phyloP scores from a whole-genome alignment of 768 basidiomycete genomes.

The Suillus tomentosus region DNA sequence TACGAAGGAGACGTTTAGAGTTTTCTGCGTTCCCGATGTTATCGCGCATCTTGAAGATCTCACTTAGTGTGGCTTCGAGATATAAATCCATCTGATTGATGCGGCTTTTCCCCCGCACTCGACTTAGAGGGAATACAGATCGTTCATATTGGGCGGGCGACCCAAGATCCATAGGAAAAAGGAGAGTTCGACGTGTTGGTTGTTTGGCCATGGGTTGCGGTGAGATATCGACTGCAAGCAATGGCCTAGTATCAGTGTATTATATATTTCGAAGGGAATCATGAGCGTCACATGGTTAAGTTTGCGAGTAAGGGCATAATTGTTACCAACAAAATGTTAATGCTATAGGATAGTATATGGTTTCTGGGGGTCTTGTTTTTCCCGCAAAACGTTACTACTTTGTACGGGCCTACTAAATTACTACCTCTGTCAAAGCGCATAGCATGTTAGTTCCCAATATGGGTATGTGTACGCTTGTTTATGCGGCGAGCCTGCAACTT shows the following conservation, averaged over 20 bases:
- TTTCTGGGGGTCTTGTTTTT: background rate
- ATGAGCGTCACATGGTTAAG: background rate
- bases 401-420: too few species aligned
- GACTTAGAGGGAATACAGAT: conserved; percentile 13
- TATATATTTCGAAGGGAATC: conserved; percentile 8
- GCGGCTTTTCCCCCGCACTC: background rate
- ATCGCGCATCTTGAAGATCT: conserved; percentile 12
- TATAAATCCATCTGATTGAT: conserved; percentile 4
- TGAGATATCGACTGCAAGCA: background rate
- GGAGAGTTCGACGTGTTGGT: background rate
- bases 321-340: too few species aligned
- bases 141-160: conserved; percentile 4
- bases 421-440: too few species aligned
- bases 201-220: background rate
- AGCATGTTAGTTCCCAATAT: conserved; percentile 7
- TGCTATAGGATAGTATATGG: background rate
- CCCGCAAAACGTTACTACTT: too few species aligned
- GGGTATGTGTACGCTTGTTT: conserved; percentile 20
- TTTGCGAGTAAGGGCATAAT: too few species aligned
- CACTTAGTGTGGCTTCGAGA: conserved; percentile 18
- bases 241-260: background rate
- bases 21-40: background rate
- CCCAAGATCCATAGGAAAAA: conserved; percentile 15
- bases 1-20: background rate
- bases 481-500: background rate